A percentile compares a stretch with the other conserved stretches of the same genome.
Evolutionary conservation across 345 rosid genomes (phyloP).

Genomic region (Ceriops zippeliana): DNA sequence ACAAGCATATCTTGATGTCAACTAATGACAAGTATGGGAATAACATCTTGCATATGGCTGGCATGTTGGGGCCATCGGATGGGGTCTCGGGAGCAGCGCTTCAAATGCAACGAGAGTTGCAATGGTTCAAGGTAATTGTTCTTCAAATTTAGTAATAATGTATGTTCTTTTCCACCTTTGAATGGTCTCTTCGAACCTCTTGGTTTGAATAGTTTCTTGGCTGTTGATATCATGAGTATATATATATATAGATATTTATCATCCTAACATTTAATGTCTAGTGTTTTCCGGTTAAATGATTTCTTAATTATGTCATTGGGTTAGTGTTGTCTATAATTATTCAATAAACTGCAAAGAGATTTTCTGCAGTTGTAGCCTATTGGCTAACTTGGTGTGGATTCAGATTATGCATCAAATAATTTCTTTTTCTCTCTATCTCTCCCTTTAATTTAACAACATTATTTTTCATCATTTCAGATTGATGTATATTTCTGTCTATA

Average conservation of each 20-base stretch:
- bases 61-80: not conserved
- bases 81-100: not conserved
- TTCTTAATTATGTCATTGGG: no score
- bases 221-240: no score
- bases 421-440: not conserved
- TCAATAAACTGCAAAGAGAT: not conserved
- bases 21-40: rapidly evolving
- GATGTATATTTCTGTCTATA: not conserved
- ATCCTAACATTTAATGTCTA: no score
- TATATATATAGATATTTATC: no score
- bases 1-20: not conserved
- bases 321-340: no score
- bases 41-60: not conserved
- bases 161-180: no score
- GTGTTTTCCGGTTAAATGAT: no score
- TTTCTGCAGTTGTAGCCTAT: not conserved
- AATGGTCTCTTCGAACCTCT: no score
- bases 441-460: not conserved
- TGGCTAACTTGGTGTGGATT: no score
- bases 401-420: no score
- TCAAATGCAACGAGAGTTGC: not conserved
- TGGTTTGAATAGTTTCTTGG: no score
- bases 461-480: not conserved
- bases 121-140: not conserved
- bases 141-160: no score